phyloP scores from a whole-genome alignment of 192 early-diverging fungal genomes.

The Powellomyces hirtus region DNA sequence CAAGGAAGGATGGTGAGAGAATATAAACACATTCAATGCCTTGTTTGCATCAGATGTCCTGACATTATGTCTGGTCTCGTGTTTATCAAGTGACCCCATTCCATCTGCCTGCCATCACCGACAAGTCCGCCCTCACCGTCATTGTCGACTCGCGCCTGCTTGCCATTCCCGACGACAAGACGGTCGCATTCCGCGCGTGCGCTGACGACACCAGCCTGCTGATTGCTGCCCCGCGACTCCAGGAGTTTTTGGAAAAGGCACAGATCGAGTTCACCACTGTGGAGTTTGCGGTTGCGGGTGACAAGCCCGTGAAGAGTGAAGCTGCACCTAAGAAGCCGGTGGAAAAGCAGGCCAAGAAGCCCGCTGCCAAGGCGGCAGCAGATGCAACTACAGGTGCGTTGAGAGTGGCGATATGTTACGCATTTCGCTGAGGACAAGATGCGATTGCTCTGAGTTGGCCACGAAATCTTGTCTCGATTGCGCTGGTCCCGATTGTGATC shows the following conservation, averaged over 20 bases:
- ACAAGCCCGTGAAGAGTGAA: too few relatives aligned
- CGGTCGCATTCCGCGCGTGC: conserved; percentile 70
- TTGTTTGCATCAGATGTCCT: not conserved
- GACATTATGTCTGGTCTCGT: not conserved
- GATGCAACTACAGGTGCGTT: too few relatives aligned
- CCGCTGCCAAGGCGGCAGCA: conserved; percentile 13
- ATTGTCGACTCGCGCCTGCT: conserved; percentile 72
- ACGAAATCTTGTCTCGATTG: not conserved
- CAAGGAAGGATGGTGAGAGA: conserved; percentile 20
- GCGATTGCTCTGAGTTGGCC: conserved; percentile 11
- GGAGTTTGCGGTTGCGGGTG: conserved; percentile 51
- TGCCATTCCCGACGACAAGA: conserved; percentile 28
- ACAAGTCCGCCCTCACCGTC: conserved; percentile 62
- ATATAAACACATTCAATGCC: too few relatives aligned
- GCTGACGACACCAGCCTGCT: conserved; percentile 56
- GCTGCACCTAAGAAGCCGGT: conserved; percentile 44
- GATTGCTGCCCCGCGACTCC: conserved; percentile 53
- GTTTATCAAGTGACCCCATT: conserved; percentile 67
- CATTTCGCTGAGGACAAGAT: too few relatives aligned
- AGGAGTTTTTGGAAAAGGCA: conserved; percentile 54
- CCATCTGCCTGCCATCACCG: conserved; percentile 59
- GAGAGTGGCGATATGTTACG: conserved; percentile 33
- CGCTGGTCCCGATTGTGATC: not conserved
- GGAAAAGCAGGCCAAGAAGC: conserved; percentile 21
- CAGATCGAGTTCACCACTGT: conserved; percentile 47